Evolutionary conservation across 306 rosid species (phyloP).

Genomic region (Casuarina equisetifolia): DNA sequence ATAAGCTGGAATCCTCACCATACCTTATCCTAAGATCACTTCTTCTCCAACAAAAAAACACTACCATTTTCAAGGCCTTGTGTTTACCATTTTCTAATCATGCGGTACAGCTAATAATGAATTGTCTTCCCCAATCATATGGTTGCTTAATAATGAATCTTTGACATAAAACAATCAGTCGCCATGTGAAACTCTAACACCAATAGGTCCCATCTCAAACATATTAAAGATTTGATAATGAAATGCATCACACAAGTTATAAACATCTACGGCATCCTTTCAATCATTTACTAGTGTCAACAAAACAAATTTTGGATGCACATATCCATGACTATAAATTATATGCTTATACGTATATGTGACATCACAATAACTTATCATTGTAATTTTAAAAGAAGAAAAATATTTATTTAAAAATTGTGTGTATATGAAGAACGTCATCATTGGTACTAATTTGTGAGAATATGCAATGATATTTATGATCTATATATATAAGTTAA

Average conservation of each 20-base stretch:
- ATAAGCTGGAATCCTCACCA: conserved; percentile 26
- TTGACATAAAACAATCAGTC: neutral
- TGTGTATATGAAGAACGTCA: no score
- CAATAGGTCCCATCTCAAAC: neutral
- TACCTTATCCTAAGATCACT: conserved; percentile 8
- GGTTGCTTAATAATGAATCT: neutral
- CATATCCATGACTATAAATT: no score
- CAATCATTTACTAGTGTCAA: neutral
- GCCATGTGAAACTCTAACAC: neutral
- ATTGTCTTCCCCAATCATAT: neutral
- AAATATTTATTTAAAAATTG: no score
- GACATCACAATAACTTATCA: no score
- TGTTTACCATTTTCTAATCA: neutral
- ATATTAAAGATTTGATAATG: neutral
- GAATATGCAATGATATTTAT: no score
- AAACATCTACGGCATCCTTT: neutral
- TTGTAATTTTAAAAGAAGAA: neutral
- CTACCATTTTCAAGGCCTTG: neutral
- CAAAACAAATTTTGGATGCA: no score
- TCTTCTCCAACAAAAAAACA: neutral
- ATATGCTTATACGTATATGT: no score
- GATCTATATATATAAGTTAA: no score
- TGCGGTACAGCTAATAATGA: neutral
- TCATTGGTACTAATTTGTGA: no score
- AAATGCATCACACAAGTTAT: neutral